Evolutionary conservation across 495 filamentous ascomycete genomes (phyloP), one percentile per base, ranked within the genome.

Genomic region (Neurospora sp.): DNA sequence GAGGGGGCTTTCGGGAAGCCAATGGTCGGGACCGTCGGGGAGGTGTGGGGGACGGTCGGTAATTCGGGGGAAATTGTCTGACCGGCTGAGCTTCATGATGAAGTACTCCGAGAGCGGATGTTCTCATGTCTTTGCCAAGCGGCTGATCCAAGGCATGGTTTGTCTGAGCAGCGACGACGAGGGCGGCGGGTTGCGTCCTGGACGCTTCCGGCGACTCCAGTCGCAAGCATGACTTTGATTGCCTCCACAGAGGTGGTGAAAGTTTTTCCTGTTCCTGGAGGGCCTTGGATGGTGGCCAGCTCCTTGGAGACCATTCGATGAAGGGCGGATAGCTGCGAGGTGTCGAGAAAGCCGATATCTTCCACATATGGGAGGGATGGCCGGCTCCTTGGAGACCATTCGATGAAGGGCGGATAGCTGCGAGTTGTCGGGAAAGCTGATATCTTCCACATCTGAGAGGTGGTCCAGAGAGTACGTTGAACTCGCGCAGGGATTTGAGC

Each of bases 61-160:
- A 66, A 14, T 27, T 27, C 0, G 54, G 27, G 14, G 54, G 54
- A 5, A 66, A 66, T 37, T 37, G 23, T 6, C 7, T 66, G 12
- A 66, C 27, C 14, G 54, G 54, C 31, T 66, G 54, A 18, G 54
- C 27, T 31, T 16, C 31, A 35, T 66, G 54, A 9, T 66, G 1
- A 35, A 66, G 12, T 16, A 66, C 54, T 9, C 54, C 54, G 14
- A 66, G 27, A 66, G 23, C 27, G 14, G 54, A 66, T 4, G 54
- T 66, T 18, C 6, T 66, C 54, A 66, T 66, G 27, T 8, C 54
- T 18, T 66, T 66, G 23, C 54, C 54, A 35, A 66, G 84, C 2
- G 97, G 81, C 77, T 97, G 96, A 76, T 98, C 95, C 0, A 98
- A 80, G 0, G 95, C 95, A 81, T 98, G 94, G 74, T 98, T 98